A percentile compares a stretch with the other conserved stretches of the same genome.
Conservation (phyloP, 2,329 filamentous ascomycete genomes). For the Dendryphion nanum region DNA sequence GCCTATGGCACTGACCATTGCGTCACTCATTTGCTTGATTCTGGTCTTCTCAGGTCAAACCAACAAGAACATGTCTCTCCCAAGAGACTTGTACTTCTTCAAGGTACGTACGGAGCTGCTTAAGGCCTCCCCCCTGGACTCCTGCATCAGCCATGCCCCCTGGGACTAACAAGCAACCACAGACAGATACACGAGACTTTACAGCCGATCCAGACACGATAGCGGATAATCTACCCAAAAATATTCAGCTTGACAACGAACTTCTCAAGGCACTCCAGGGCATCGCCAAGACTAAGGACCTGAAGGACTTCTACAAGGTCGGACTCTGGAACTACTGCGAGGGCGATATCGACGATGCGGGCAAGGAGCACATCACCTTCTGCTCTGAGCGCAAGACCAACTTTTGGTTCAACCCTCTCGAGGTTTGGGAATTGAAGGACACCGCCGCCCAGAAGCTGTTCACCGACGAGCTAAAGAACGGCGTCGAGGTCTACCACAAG, state of each 20-base stretch:
- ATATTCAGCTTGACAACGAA: constrained; percentile 34
- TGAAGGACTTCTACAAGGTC: constrained; percentile 77
- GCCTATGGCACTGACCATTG: constrained; percentile 79
- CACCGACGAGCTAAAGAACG: constrained; percentile 64
- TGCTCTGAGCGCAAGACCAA: constrained; percentile 72
- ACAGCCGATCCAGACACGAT: constrained; percentile 48
- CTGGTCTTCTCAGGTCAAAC: constrained; percentile 59
- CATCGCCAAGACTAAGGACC: constrained; percentile 40
- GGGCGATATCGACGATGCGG: constrained; percentile 55
- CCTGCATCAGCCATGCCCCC: not conserved
- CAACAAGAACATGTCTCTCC: constrained; percentile 46
- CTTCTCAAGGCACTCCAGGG: constrained; percentile 42
- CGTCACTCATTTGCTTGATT: constrained; percentile 67
- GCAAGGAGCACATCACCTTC: constrained; percentile 48
- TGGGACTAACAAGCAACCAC: not conserved
- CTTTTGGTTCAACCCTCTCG: constrained; percentile 74
- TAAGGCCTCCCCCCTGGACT: constrained; percentile 44
- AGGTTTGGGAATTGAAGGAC: constrained; percentile 61
- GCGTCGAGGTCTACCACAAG: constrained; percentile 70
- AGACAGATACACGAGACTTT: constrained; percentile 49
- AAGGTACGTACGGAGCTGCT: constrained; percentile 45
- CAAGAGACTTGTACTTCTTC: constrained; percentile 57
- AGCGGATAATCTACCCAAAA: constrained; percentile 23
- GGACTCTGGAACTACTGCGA: constrained; percentile 86
- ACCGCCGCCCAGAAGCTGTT: constrained; percentile 54